Conservation (phyloP, 345 rosid genomes). For the Angophora floribunda region DNA sequence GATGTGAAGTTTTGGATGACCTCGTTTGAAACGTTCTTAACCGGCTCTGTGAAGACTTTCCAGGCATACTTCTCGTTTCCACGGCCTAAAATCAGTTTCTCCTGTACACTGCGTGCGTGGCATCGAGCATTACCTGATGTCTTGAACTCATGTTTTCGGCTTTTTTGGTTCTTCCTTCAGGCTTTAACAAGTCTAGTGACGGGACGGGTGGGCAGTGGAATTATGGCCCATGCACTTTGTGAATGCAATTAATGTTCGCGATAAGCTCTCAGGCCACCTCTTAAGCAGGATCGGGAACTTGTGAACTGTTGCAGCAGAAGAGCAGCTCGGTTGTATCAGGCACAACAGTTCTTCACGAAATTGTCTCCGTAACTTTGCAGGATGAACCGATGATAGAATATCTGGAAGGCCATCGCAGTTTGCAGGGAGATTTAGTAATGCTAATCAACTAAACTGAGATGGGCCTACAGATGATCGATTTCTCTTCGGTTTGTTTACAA, state of each 20-base stretch:
- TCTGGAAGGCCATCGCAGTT: fast-evolving
- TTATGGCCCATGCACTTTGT: neutral
- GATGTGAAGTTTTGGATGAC: neutral
- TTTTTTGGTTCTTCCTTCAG: neutral
- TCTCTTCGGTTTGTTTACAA: neutral
- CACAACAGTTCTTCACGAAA: neutral
- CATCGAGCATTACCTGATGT: neutral
- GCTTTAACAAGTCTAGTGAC: neutral
- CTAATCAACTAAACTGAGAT: neutral
- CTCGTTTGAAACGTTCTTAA: neutral
- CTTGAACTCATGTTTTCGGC: neutral
- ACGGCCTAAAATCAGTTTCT: neutral
- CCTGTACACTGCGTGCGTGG: neutral
- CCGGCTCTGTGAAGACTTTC: neutral
- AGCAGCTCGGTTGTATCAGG: fast-evolving
- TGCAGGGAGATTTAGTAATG: neutral
- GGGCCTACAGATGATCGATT: neutral
- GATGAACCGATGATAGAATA: fast-evolving
- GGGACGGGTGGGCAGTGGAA: neutral
- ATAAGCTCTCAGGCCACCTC: neutral
- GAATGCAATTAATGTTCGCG: fast-evolving
- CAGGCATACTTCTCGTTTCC: neutral
- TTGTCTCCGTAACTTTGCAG: fast-evolving
- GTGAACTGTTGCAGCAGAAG: fast-evolving
- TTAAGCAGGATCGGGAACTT: fast-evolving